Evolutionary conservation across 2,329 filamentous ascomycete genomes (phyloP).

Genomic region (Cercospora sp.): DNA sequence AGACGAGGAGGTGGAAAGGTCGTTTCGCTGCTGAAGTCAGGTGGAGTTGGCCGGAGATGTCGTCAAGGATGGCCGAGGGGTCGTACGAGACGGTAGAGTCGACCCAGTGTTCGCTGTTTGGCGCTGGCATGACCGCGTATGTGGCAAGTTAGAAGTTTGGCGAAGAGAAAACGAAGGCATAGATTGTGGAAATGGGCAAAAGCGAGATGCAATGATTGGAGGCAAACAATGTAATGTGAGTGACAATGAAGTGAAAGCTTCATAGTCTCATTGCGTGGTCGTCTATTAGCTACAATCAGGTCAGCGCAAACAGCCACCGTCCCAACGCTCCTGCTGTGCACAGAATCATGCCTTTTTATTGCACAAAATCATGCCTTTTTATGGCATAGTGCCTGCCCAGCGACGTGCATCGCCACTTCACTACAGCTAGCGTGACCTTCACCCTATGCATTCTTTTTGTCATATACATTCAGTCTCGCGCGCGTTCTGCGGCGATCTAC

Average conservation of each 20-base stretch:
- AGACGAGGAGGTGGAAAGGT: neutral
- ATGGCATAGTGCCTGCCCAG: neutral
- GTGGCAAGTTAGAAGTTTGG: neutral
- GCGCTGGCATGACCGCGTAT: neutral
- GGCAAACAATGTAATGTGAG: neutral
- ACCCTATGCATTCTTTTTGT: neutral
- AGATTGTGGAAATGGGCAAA: neutral
- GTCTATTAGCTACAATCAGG: neutral
- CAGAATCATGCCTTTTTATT: neutral
- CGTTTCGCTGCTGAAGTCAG: neutral
- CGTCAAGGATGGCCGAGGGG: neutral
- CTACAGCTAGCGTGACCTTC: neutral
- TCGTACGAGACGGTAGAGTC: neutral
- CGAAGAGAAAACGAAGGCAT: neutral
- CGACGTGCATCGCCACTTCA: neutral
- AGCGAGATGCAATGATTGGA: neutral
- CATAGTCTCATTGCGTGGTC: neutral
- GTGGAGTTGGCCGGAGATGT: neutral
- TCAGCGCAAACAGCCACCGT: slow-evolving; percentile 3
- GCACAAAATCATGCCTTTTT: neutral
- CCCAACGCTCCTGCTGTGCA: neutral
- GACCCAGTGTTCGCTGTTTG: neutral
- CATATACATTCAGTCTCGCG: neutral
- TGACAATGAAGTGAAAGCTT: neutral
- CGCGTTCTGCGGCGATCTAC: slow-evolving; percentile 4